Base-by-base conservation (phyloP, 2,329 filamentous ascomycete genomes). In the Apiospora koreana region DNA sequence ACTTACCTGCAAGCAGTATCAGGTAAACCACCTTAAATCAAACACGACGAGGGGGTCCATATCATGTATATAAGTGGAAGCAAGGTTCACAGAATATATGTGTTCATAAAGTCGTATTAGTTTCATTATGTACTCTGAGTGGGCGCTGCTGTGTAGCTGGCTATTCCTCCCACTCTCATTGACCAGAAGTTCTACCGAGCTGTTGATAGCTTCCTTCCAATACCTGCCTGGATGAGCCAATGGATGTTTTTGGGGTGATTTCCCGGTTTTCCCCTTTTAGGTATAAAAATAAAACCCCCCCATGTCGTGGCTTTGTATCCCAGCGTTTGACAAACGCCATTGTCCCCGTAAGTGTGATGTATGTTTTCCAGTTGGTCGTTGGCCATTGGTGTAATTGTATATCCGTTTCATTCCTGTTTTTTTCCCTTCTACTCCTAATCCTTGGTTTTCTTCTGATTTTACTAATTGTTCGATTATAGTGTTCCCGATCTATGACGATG, bases 101-200 rank as follows among this genome's bases (percentile, higher is more conserved):
- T 62, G 28, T 38, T 62, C 54, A 38, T 62, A 62, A 62, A 62
- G 54, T 62, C 54, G 54, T 38, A 62, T 62, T 62, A 62, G 54
- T 62, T 54, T 62, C 54, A 62, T 62, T 62, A 62, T 62, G 31
- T 62, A 38, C 9, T 38, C 54, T 18, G 31, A 62, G 31, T 62
- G 54, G 54, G 31, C 54, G 54, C 54, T 62, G 54, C 54, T 23
- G 54, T 38, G 31, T 62, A 62, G 54, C 54, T n/a, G 10, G 54
- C 54, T 62, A 2, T 62, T 62, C 31, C 54, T 62, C 31, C 54
- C 54, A 38, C 54, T 62, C 50, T 16, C 31, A 12, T 62, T 23
- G 54, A 38, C 54, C 28, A 38, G 18, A n/a, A 35, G 18, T 23
- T 62, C 54, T 62, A 62, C 31, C 31, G 18, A 12, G 31, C 2